Percentiles rank a stretch among this genome's conserved stretches.
These are phyloP conservation scores for Pilatotrama ljubarskyi DNA, from an alignment of 768 basidiomycete genomes.

Conservation along the genomic window DNA sequence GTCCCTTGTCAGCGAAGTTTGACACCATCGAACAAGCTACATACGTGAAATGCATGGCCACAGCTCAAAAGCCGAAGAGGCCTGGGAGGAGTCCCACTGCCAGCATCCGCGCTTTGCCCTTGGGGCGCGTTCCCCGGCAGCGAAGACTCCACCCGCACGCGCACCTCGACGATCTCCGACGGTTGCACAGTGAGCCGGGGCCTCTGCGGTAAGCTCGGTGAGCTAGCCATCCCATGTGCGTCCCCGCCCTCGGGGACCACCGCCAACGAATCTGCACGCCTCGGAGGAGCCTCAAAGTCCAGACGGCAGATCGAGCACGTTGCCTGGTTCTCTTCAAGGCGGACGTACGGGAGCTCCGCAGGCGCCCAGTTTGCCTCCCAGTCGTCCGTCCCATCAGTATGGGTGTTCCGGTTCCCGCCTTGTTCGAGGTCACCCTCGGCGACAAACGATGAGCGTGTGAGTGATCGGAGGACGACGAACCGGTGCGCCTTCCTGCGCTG, in stretches of 20 bases:
- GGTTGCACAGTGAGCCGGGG: background rate
- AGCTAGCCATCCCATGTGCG: background rate
- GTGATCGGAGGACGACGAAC: slow-evolving; percentile 6
- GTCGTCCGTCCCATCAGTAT: slow-evolving; percentile 17
- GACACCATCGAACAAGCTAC: slow-evolving; percentile 33
- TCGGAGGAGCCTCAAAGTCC: slow-evolving; percentile 77
- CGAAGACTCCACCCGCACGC: background rate
- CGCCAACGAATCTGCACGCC: slow-evolving; percentile 27
- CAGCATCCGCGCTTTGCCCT: background rate
- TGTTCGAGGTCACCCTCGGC: background rate
- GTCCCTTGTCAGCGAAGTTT: too few species aligned
- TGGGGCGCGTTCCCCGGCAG: background rate
- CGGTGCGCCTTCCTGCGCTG: background rate
- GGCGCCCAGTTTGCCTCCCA: slow-evolving; percentile 82
- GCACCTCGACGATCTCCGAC: background rate
- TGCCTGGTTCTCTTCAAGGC: slow-evolving; percentile 80
- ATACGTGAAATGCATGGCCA: slow-evolving; percentile 88
- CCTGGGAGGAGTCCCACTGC: slow-evolving; percentile 61
- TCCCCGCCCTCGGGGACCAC: slow-evolving; percentile 30
- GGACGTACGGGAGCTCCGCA: slow-evolving; percentile 74
- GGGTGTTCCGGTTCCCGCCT: background rate
- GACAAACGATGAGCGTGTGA: too few species aligned
- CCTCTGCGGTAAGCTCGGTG: background rate
- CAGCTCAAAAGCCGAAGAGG: slow-evolving; percentile 75
- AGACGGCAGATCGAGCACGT: slow-evolving; percentile 80